Evolutionary conservation across 2,329 filamentous ascomycete genomes (phyloP).

Genomic region (Saccharata proteae): DNA sequence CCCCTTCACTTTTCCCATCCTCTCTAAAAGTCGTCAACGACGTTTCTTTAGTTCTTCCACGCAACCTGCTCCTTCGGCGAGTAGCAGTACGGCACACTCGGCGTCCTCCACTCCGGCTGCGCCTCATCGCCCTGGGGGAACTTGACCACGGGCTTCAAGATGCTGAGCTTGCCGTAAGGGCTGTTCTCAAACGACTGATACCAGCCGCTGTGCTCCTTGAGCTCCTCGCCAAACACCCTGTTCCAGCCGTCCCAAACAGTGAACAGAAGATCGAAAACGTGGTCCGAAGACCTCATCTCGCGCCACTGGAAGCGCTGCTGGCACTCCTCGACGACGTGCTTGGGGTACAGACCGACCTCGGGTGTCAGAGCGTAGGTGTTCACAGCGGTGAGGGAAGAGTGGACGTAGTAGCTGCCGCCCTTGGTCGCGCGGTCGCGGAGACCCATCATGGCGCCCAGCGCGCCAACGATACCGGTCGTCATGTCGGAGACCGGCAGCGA

Average conservation of each 20-base stretch:
- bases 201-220: conserved; percentile 10
- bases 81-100: conserved; percentile 12
- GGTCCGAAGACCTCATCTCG: conserved; percentile 17
- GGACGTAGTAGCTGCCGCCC: conserved; percentile 13
- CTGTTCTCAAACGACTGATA: conserved; percentile 15
- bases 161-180: conserved; percentile 13
- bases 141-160: conserved; percentile 16
- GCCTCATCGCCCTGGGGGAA: conserved; percentile 10
- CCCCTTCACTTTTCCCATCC: too few species aligned
- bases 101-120: conserved; percentile 8
- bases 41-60: too few species aligned
- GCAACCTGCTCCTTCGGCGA: conserved; percentile 2
- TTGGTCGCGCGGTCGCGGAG: conserved; percentile 14
- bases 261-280: conserved; percentile 19
- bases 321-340: conserved; percentile 15
- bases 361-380: conserved; percentile 19
- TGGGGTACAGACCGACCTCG: conserved; percentile 23
- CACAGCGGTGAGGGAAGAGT: conserved; percentile 17
- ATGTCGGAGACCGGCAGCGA: conserved; percentile 19
- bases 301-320: conserved; percentile 16
- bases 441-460: conserved; percentile 15
- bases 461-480: conserved; percentile 17
- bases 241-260: conserved; percentile 18
- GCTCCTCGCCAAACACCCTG: conserved; percentile 13
- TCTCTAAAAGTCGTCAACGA: too few species aligned